A percentile compares a stretch with the other conserved stretches of the same genome.
Conservation (phyloP, 1,139 yeast species). For the Wickerhamomyces sp. region DNA sequence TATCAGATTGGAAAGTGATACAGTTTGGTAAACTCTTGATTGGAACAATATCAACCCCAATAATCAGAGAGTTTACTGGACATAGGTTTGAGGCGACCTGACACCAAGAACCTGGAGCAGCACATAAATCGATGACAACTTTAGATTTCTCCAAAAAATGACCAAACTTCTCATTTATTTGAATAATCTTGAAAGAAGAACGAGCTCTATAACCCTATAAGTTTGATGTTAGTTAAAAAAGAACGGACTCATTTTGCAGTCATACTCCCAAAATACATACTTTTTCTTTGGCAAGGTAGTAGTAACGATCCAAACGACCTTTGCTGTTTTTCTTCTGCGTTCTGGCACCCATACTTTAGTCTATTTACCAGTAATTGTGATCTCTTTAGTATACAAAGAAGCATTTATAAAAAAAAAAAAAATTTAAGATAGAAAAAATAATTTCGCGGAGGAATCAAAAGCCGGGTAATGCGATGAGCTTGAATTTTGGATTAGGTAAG, state of each 20-base stretch:
- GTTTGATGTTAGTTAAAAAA: too few species aligned
- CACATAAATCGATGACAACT: slow-evolving; percentile 96
- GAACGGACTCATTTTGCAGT: too few species aligned
- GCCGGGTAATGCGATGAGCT: too few species aligned
- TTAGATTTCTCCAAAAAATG: slow-evolving; percentile 94
- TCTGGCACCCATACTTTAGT: slow-evolving; percentile 46
- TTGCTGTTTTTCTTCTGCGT: slow-evolving; percentile 94
- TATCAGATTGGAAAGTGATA: slow-evolving; percentile 92
- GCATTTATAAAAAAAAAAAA: too few species aligned
- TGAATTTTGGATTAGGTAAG: too few species aligned
- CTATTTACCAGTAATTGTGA: neutral
- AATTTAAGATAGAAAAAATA: too few species aligned
- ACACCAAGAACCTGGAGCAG: slow-evolving; percentile 99
- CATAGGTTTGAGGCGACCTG: slow-evolving; percentile 95
- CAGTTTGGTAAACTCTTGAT: slow-evolving; percentile 92
- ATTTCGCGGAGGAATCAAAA: too few species aligned
- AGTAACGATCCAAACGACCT: slow-evolving; percentile 98
- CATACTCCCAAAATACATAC: slow-evolving; percentile 14
- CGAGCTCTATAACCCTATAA: slow-evolving; percentile 89
- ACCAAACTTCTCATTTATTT: slow-evolving; percentile 93
- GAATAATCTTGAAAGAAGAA: slow-evolving; percentile 93
- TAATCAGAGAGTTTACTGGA: slow-evolving; percentile 86
- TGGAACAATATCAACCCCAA: slow-evolving; percentile 97
- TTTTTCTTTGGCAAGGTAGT: slow-evolving; percentile 91
- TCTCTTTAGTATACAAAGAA: too few species aligned